Conservation (phyloP, 2,329 filamentous ascomycete species). For the Myriangium duriaei region DNA sequence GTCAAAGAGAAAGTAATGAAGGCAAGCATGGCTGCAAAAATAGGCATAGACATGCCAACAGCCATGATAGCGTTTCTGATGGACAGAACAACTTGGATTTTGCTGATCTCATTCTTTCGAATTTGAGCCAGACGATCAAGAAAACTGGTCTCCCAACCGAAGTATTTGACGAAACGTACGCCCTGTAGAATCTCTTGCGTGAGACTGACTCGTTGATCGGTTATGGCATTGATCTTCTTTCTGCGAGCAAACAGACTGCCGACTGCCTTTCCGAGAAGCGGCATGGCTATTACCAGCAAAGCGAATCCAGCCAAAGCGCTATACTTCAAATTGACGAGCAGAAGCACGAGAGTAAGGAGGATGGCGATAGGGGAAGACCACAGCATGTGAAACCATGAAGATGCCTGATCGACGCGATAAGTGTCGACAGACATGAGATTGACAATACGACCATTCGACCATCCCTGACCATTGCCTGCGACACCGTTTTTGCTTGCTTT, state of each 20-base stretch:
- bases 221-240: constrained; percentile 78
- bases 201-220: constrained; percentile 78
- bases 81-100: constrained; percentile 72
- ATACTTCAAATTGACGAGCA: constrained; percentile 79
- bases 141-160: constrained; percentile 88
- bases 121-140: constrained; percentile 62
- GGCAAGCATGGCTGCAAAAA: constrained; percentile 88
- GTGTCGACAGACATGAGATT: constrained; percentile 94
- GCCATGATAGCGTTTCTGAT: constrained; percentile 79
- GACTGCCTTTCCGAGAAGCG: constrained; percentile 65
- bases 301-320: constrained; percentile 81
- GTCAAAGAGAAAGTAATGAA: constrained; percentile 69
- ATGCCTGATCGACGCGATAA: constrained; percentile 81
- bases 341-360: constrained; percentile 63
- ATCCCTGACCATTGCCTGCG: constrained; percentile 62
- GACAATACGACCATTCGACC: constrained; percentile 84
- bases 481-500: constrained; percentile 36
- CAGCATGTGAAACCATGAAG: constrained; percentile 76
- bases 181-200: constrained; percentile 87
- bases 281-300: constrained; percentile 65
- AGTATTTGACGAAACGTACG: constrained; percentile 91
- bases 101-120: constrained; percentile 61
- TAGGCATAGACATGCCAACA: constrained; percentile 71
- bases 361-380: constrained; percentile 79
- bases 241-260: constrained; percentile 63